Percentiles rank a stretch among this genome's conserved stretches.
phyloP scores from a whole-genome alignment of 2,329 filamentous ascomycete species.

The Xylaria sp. region DNA sequence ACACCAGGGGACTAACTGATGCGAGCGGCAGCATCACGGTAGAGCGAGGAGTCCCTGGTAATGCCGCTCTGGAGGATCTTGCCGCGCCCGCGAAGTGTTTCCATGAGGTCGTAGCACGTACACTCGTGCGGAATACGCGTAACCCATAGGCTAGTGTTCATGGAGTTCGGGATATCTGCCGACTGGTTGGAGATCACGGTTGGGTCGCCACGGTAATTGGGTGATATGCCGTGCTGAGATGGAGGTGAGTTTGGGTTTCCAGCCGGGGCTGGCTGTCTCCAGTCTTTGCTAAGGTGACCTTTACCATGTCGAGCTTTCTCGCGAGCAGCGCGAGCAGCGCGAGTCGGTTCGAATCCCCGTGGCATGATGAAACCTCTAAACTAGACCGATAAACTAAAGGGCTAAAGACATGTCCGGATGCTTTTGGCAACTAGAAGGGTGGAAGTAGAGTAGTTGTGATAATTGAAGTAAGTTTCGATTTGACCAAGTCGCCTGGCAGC shows the following conservation, averaged over 20 bases:
- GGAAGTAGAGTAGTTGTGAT: background rate
- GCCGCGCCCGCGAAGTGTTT: constrained; percentile 19
- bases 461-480: background rate
- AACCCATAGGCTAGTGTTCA: constrained; percentile 29
- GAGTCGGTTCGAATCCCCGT: constrained; percentile 10
- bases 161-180: constrained; percentile 14
- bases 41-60: background rate
- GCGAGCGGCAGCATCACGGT: constrained; percentile 8
- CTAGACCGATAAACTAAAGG: background rate
- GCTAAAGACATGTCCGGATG: background rate
- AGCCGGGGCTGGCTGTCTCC: background rate
- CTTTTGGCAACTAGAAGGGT: background rate
- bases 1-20: too few relatives aligned
- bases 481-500: background rate
- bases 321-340: background rate
- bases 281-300: constrained; percentile 1
- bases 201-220: constrained; percentile 28
- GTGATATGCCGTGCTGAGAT: background rate
- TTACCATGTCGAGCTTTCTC: background rate
- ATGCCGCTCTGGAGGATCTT: constrained; percentile 21
- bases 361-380: background rate
- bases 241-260: background rate
- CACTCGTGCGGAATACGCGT: constrained; percentile 9
- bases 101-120: constrained; percentile 16
- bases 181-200: constrained; percentile 20